Conservation (phyloP, 2,329 filamentous ascomycete species). For the Fusarium goolgardi region DNA sequence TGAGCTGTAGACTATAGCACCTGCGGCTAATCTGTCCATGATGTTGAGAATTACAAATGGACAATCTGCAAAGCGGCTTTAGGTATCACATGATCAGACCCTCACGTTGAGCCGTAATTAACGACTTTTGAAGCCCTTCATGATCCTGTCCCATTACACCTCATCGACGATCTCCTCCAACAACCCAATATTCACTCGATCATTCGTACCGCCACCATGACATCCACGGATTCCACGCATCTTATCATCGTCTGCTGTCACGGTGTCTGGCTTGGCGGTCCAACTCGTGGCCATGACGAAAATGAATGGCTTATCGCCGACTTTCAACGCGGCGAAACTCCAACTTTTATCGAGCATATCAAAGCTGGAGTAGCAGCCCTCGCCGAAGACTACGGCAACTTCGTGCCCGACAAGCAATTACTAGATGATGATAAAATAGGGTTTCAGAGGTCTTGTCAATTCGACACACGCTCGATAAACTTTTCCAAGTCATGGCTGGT, state of each 20-base stretch:
- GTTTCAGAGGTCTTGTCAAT: not conserved
- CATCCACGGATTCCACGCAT: constrained; percentile 62
- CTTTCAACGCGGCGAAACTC: constrained; percentile 82
- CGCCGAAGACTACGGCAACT: constrained; percentile 54
- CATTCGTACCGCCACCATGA: constrained; percentile 24
- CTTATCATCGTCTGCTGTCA: constrained; percentile 88
- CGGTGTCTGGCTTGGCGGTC: constrained; percentile 76
- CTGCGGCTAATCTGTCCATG: not conserved
- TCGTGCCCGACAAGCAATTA: constrained; percentile 49
- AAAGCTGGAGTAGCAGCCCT: constrained; percentile 70
- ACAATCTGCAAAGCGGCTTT: not conserved
- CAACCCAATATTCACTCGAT: not conserved
- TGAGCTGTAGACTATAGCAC: not conserved
- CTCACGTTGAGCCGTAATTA: constrained; percentile 10
- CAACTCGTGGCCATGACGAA: constrained; percentile 63
- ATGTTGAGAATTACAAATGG: not conserved
- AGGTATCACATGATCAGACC: constrained; percentile 48
- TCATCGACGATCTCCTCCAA: not conserved
- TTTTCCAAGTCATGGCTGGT: constrained; percentile 57
- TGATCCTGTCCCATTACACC: not conserved
- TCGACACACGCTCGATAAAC: not conserved
- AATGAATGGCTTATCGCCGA: constrained; percentile 77
- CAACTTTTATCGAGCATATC: constrained; percentile 83
- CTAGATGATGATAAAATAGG: not conserved
- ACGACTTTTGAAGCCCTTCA: constrained; percentile 27